Base-by-base conservation (phyloP, 2,329 filamentous ascomycete genomes). In the Albophoma yamanashiensis region DNA sequence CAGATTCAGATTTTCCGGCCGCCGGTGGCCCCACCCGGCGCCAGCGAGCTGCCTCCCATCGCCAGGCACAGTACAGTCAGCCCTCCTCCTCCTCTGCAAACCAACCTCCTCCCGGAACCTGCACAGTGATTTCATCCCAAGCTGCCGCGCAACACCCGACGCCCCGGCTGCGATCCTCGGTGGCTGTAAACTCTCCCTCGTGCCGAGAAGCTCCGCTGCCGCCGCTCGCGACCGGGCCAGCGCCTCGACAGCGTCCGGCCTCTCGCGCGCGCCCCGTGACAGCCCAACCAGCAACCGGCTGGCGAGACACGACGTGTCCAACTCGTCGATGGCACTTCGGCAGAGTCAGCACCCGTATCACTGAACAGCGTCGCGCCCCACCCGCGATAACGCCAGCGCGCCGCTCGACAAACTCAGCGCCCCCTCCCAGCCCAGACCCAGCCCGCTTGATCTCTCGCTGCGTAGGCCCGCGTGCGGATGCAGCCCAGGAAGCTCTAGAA, bases 401-500 rank as follows among this genome's bases (percentile, higher is more conserved):
- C 31, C 50, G 27, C 50, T 36, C 50, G 31, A 36, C 50, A 43
- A 43, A n/a, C 50, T 53, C 50, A n/a, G 27, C 47, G 27, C 17
- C 27, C 2, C 47, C n/a, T n/a, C 27, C 47, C 27, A 52, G 27
- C 50, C 50, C 50, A 55, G 27, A 22, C 31, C 50, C 50, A 55
- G 11, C 38, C 56, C 25, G 40, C 22, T 22, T 20, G n/a, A 43
- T 45, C 34, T 57, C 56, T 57, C 40, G 56, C 56, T 57, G 56
- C 56, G 56, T 57, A 47, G 56, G 39, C 42, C 31, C 56, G 31
- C 56, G 56, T 43, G 39, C 56, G 56, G 56, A 57, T 57, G 56
- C 56, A 57, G 56, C 56, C 40, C 40, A 34, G 31, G 27, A 55
- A 22, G 45, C 58, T 58, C 39, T 57, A 57, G 42, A 60, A 62